A percentile compares a stretch with the other conserved stretches of the same genome.
These are phyloP conservation scores for Pythium aristosporum DNA, from an alignment of 352 stramenopile species.

Conservation along the genomic window DNA sequence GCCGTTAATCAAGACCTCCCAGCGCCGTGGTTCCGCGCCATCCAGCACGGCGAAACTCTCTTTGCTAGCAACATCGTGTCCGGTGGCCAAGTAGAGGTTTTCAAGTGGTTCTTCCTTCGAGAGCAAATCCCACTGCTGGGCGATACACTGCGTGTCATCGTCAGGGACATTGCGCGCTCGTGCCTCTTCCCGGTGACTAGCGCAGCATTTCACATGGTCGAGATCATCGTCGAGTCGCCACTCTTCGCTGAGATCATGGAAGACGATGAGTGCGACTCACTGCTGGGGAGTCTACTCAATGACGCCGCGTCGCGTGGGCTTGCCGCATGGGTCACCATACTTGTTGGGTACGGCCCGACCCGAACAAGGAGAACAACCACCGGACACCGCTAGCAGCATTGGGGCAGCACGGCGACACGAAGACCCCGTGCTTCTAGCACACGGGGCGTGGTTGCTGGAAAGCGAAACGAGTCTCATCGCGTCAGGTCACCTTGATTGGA, in stretches of 20 bases:
- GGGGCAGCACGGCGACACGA: background rate
- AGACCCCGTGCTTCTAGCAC: background rate
- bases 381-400: background rate
- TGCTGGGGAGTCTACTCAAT: background rate
- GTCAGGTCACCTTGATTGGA: background rate
- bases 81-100: constrained; percentile 6
- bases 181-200: background rate
- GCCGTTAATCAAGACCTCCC: background rate
- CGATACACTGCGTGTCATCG: background rate
- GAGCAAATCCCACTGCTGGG: background rate
- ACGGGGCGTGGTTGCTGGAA: constrained; percentile 1
- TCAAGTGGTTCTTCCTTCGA: constrained; percentile 6
- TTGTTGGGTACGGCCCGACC: constrained; percentile 7
- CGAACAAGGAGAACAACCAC: constrained; percentile 5
- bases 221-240: constrained; percentile 9
- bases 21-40: background rate
- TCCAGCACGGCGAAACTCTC: background rate
- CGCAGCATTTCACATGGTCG: constrained; percentile 6
- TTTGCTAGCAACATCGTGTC: background rate
- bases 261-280: background rate
- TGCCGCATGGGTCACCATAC: background rate
- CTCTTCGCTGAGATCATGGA: constrained; percentile 6
- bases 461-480: background rate
- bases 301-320: background rate
- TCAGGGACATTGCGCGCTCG: background rate